phyloP scores from a whole-genome alignment of 371 early-diverging fungal genomes.

The Funneliformis caledonium region DNA sequence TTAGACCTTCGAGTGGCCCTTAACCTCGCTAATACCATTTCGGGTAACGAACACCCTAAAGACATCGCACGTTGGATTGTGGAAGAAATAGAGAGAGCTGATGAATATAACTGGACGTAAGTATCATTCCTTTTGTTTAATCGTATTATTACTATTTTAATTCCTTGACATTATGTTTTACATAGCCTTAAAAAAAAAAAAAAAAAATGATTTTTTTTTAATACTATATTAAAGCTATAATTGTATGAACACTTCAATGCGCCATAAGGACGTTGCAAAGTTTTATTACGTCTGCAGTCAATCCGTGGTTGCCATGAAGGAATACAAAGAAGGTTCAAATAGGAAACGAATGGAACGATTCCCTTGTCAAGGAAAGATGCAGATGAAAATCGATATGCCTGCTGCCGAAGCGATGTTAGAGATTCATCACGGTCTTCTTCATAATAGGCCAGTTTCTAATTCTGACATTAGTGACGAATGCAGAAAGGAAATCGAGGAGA shows the following conservation, averaged over 20 bases:
- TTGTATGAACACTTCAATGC: constrained; percentile 41
- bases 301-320: constrained; percentile 35
- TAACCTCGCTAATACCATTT: constrained; percentile 25
- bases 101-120: constrained; percentile 40
- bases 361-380: constrained; percentile 41
- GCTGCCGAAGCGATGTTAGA: constrained; percentile 39
- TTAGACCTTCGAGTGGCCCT: constrained; percentile 29
- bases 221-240: constrained; percentile 24
- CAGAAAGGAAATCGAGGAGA: constrained; percentile 36
- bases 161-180: background rate
- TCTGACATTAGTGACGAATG: constrained; percentile 37
- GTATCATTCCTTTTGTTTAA: background rate
- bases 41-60: constrained; percentile 36
- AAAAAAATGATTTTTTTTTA: background rate
- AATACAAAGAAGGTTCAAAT: constrained; percentile 39
- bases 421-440: constrained; percentile 34
- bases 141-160: background rate
- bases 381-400: constrained; percentile 39
- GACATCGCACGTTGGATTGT: constrained; percentile 38
- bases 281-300: constrained; percentile 40
- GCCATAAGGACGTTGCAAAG: constrained; percentile 40
- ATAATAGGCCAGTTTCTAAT: constrained; percentile 21
- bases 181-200: background rate
- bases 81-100: constrained; percentile 39
- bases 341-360: constrained; percentile 41